Evolutionary conservation across 495 filamentous ascomycete genomes (phyloP), one percentile per base, ranked within the genome.

Genomic region (Chaetomium tenue): DNA sequence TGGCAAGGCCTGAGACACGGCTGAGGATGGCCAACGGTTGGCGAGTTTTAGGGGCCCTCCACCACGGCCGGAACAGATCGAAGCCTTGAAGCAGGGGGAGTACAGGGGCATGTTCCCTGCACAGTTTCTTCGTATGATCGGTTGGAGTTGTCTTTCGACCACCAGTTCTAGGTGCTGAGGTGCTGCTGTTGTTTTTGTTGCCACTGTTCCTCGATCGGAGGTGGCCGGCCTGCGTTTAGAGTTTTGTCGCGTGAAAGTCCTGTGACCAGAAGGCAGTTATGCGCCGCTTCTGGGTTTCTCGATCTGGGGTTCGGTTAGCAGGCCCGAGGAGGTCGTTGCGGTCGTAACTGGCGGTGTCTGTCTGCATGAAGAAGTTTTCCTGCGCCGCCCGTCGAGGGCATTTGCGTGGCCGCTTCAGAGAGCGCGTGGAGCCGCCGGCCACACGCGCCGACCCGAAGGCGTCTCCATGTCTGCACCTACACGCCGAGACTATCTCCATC

Each of bases 1-100:
- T 12, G 72, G 75, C 12, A 74, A 75, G 67, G 74, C 52, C 66
- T 77, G 75, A 77, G 44, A 77, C 75, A 69, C 61, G 60, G 66
- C 68, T 77, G 75, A 77, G 74, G 72, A 72, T 72, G 69, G 59
- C 73, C 72, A 74, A 63, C 30, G 64, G 60, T 73, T 76, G 71
- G 72, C 75, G 75, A 76, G 75, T 77, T 77, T 77, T 63, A 74
- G 74, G 69, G 70, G 61, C 65, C 47, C 61, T 40, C 40, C 61
- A 65, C 70, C 70, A 67, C 69, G 70, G 52, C 68, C 73, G 75
- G 73, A 75, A 72, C 57, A 65, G 68, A 70, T 68, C 63, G 51
- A 63, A 69, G 65, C 70, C 70, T 68, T 70, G 65, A 42, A 59
- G 66, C 65, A 72, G 68, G 73, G 70, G 68, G 48, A 23, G 53